A percentile compares a stretch with the other conserved stretches of the same genome.
phyloP scores from a whole-genome alignment of 140 eudicot species.

The Anethum foeniculum region DNA sequence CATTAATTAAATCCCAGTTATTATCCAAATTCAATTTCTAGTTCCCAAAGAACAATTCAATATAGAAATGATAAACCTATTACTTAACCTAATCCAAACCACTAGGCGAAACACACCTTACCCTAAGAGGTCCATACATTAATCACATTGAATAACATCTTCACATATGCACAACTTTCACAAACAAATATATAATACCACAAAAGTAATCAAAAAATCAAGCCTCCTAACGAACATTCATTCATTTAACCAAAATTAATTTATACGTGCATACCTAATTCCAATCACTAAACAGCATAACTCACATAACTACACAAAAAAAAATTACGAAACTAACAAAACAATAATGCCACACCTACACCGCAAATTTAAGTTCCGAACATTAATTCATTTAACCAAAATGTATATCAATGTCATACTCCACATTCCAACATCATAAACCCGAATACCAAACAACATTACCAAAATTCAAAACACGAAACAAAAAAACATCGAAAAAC shows the following conservation, averaged over 20 bases:
- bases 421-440: background rate
- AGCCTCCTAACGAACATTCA: background rate
- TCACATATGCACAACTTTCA: background rate
- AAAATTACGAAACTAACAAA: background rate
- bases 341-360: background rate
- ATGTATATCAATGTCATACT: background rate
- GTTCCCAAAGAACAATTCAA: background rate
- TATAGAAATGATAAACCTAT: background rate
- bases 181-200: no score
- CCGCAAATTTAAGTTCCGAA: background rate
- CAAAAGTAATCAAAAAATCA: background rate
- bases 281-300: background rate
- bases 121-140: background rate
- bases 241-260: no score
- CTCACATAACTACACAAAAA: background rate
- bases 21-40: background rate
- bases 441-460: background rate
- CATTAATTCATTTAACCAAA: background rate
- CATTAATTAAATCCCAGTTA: background rate
- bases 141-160: background rate
- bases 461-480: background rate
- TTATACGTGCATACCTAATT: background rate
- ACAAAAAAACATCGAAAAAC: background rate
- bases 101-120: background rate
- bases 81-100: background rate